Percentiles rank a stretch among this genome's conserved stretches.
Conservation (phyloP, 208 protist genomes). For the Tritrichomonas musculus region DNA sequence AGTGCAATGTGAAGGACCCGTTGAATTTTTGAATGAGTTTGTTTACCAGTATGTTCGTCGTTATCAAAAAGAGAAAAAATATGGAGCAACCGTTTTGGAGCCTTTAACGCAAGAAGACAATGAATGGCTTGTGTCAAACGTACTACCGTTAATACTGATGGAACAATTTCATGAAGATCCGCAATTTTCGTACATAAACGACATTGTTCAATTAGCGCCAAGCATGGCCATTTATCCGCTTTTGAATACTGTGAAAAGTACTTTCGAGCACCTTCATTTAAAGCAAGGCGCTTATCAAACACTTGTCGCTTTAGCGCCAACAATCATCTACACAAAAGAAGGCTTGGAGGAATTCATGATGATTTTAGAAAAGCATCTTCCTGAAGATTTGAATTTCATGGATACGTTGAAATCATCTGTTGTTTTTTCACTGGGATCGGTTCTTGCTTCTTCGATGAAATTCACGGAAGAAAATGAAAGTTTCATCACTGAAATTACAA, state of each 20-base stretch:
- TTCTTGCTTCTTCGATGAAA: not conserved
- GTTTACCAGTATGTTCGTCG: not conserved
- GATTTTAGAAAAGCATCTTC: not conserved
- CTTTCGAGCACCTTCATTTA: not conserved
- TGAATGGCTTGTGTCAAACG: not conserved
- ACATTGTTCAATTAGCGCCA: not conserved
- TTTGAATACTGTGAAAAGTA: not conserved
- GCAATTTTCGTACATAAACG: not conserved
- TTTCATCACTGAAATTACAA: not conserved
- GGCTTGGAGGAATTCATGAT: not conserved
- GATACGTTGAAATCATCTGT: not conserved
- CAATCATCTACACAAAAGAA: not conserved
- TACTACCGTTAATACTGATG: not conserved
- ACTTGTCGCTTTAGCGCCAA: not conserved
- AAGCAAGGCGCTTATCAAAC: not conserved
- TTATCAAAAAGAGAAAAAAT: not conserved
- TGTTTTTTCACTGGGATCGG: not conserved
- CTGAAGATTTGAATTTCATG: conserved; percentile 20
- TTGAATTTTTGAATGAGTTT: not conserved
- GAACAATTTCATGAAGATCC: conserved; percentile 22
- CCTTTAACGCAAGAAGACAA: not conserved
- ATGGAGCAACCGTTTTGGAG: not conserved
- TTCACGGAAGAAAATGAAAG: not conserved
- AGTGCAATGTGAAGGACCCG: not conserved
- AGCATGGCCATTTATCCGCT: not conserved